Evolutionary conservation across 2,329 filamentous ascomycete species (phyloP).

Genomic region (Aureobasidium vineae): DNA sequence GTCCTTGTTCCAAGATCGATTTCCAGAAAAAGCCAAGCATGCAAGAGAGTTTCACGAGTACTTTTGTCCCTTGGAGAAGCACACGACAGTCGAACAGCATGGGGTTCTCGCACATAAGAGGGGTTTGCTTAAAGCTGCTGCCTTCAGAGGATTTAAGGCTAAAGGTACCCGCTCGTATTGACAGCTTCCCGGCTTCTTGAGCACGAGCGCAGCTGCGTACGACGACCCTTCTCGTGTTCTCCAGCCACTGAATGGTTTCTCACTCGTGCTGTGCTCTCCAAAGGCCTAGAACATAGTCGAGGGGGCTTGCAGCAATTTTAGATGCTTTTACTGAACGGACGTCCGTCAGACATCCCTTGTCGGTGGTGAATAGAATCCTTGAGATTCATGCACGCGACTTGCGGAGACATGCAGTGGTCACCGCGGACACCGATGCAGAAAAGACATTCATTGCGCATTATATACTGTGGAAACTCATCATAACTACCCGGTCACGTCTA

Average conservation of each 20-base stretch:
- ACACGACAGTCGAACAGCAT: background rate
- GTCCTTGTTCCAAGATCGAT: background rate
- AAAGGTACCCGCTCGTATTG: conserved; percentile 1
- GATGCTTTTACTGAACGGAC: background rate
- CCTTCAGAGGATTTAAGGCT: background rate
- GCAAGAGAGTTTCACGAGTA: background rate
- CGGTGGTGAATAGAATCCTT: too few relatives aligned
- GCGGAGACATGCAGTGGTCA: background rate
- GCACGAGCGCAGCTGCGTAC: background rate
- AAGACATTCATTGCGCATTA: background rate
- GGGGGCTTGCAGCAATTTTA: background rate
- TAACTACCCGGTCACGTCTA: background rate
- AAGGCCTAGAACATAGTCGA: background rate
- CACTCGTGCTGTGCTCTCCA: background rate
- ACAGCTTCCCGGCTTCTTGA: background rate
- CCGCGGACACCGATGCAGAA: background rate
- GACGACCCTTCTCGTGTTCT: background rate
- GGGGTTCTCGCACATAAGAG: background rate
- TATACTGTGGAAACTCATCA: background rate
- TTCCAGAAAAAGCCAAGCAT: conserved; percentile 10
- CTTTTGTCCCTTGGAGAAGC: background rate
- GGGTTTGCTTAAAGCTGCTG: background rate
- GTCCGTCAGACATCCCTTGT: background rate
- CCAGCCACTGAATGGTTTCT: background rate
- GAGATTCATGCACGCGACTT: background rate